phyloP scores from a whole-genome alignment of 257 asterid species.

The Paulownia fortunei region DNA sequence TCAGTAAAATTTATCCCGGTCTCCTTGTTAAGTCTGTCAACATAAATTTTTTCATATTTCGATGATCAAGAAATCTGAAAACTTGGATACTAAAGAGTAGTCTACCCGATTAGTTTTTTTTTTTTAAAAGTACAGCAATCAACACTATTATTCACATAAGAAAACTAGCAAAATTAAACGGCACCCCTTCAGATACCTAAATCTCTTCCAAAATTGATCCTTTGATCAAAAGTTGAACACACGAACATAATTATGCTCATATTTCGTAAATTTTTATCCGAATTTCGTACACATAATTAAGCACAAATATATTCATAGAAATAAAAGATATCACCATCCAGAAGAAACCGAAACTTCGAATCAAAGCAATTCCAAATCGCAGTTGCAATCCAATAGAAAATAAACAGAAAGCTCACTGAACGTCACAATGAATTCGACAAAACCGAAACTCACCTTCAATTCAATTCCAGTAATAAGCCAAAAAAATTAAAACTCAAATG shows the following conservation, averaged over 20 bases:
- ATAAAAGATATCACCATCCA: constrained; percentile 2
- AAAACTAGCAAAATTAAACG: background rate
- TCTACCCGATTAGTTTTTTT: background rate
- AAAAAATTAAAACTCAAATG: constrained; percentile 14
- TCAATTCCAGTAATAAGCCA: constrained; percentile 22
- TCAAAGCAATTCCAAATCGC: constrained; percentile 41
- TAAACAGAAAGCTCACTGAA: constrained; percentile 31
- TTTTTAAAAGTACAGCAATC: constrained; percentile 9
- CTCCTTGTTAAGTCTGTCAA: constrained; percentile 4
- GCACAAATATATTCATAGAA: background rate
- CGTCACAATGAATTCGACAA: constrained; percentile 21
- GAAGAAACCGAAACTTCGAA: constrained; percentile 33
- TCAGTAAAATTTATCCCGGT: background rate
- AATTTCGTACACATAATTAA: constrained; percentile 2
- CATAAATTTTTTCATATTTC: background rate
- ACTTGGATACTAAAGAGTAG: background rate
- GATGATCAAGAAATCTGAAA: constrained; percentile 16
- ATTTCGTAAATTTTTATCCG: background rate
- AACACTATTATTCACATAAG: background rate
- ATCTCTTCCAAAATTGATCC: constrained; percentile 25
- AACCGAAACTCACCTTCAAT: constrained; percentile 42
- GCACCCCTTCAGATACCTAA: constrained; percentile 2
- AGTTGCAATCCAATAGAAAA: constrained; percentile 29
- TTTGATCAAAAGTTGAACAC: background rate
- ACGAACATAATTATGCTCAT: background rate